Evolutionary conservation across 495 filamentous ascomycete species (phyloP), one percentile per base, ranked within the genome.

Genomic region (Penicillium manginii): DNA sequence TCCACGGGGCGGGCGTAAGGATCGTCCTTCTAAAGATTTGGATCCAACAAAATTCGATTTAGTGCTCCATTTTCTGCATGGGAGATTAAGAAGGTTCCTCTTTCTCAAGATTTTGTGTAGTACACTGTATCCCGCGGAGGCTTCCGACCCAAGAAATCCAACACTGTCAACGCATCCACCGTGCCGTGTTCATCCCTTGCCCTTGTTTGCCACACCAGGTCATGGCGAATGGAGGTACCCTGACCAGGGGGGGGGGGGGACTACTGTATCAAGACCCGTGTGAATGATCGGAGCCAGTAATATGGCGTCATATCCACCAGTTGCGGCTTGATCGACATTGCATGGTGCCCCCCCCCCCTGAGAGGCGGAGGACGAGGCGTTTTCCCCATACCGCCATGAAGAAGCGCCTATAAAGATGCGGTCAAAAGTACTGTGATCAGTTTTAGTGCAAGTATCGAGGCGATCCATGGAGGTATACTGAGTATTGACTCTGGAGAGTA

Each of bases 291-390:
- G 54, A 49, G 31, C 60, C 64, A 62, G 54, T 62, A 12, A 61
- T 43, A 65, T 63, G 52, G 61, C 59, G 59, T 67, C 64, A 67
- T 70, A 26, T 46, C 43, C 52, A 43, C 65, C 60, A n/a, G 46
- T 61, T 65, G 65, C 64, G 69, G 63, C 71, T 72, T 64, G 69
- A 75, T 75, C 71, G 68, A 73, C 73, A 74, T 65, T 73, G 69
- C 71, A 73, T 72, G 62, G 64, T 64, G 61, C 57, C 59, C 61
- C 65, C 45, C 54, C 61, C 63, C 60, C 61, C 61, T 64, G 61
- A 66, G 60, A 50, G 50, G 52, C 42, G 53, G 56, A 55, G 54
- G 55, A 23, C 35, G 50, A 54, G 31, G 43, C 49, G 39, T 52
- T 40, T 50, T 57, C 55, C 48, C 56, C 57, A 56, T 59, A 59